Percentiles rank a stretch among this genome's conserved stretches.
phyloP scores from a whole-genome alignment of 345 rosid species.

The Capsella bursapastoris region DNA sequence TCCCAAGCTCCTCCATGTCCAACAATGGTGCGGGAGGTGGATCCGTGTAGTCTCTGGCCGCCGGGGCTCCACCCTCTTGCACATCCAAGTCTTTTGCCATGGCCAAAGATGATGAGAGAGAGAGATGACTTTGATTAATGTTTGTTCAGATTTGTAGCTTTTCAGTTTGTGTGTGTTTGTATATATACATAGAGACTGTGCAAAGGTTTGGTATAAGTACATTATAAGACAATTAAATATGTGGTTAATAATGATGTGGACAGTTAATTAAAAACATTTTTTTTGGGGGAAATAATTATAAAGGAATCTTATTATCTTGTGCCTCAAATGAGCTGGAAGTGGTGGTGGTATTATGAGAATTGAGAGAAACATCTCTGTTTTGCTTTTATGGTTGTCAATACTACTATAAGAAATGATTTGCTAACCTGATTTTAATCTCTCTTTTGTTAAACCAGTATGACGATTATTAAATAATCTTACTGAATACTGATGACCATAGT shows the following conservation, averaged over 20 bases:
- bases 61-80: conserved; percentile 49
- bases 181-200: conserved; percentile 18
- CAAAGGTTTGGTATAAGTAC: conserved; percentile 23
- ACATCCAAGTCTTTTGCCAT: conserved; percentile 66
- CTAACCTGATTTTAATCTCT: too few species aligned
- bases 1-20: conserved; percentile 58
- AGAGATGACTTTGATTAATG: conserved; percentile 17
- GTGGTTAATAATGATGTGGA: conserved; percentile 26
- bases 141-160: conserved; percentile 26
- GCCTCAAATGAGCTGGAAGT: conserved; percentile 38
- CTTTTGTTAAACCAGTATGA: too few species aligned
- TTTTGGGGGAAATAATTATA: neutral
- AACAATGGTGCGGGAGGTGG: conserved; percentile 76
- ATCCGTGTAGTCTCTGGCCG: conserved; percentile 68
- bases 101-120: conserved; percentile 35
- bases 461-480: neutral
- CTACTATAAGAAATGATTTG: neutral
- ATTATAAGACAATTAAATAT: conserved; percentile 23
- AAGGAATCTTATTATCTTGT: conserved; percentile 20
- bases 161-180: conserved; percentile 15
- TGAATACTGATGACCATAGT: neutral
- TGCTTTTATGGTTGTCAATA: conserved; percentile 16
- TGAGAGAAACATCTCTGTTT: conserved; percentile 11
- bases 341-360: conserved; percentile 28
- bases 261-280: conserved; percentile 15